phyloP scores from a whole-genome alignment of 495 filamentous ascomycete species.

The Aspergillus incahuasiensis region DNA sequence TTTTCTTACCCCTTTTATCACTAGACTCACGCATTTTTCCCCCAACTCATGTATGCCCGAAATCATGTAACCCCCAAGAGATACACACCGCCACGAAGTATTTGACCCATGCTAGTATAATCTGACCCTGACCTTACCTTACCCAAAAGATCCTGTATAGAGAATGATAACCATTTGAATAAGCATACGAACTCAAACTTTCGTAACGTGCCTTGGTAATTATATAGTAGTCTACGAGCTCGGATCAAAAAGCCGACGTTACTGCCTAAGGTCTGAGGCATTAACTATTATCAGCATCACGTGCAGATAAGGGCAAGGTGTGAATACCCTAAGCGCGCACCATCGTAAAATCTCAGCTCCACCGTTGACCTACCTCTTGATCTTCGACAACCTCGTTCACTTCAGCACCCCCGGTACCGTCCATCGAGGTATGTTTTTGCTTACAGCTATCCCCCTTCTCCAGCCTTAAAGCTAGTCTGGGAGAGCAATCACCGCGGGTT shows the following conservation, averaged over 20 bases:
- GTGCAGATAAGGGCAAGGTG: slow-evolving; percentile 30
- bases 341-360: slow-evolving; percentile 24
- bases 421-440: slow-evolving; percentile 45
- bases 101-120: slow-evolving; percentile 28
- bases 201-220: background rate
- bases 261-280: slow-evolving; percentile 30
- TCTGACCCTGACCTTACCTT: slow-evolving; percentile 13
- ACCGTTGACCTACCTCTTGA: slow-evolving; percentile 16
- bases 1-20: slow-evolving; percentile 34
- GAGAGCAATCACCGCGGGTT: slow-evolving; percentile 40
- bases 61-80: slow-evolving; percentile 46
- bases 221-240: too few relatives aligned
- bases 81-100: slow-evolving; percentile 37
- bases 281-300: slow-evolving; percentile 13
- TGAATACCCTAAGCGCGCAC: slow-evolving; percentile 34
- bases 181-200: background rate
- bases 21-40: slow-evolving; percentile 38
- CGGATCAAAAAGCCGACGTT: background rate
- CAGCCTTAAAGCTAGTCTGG: slow-evolving; percentile 49
- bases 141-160: slow-evolving; percentile 29
- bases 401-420: slow-evolving; percentile 27
- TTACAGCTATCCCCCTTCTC: slow-evolving; percentile 17
- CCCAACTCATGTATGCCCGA: slow-evolving; percentile 45
- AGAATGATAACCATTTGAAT: slow-evolving; percentile 23
- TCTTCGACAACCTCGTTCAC: slow-evolving; percentile 16